phyloP scores from a whole-genome alignment of 108 stramenopile genomes.

The Nannochloropsis granulata region DNA sequence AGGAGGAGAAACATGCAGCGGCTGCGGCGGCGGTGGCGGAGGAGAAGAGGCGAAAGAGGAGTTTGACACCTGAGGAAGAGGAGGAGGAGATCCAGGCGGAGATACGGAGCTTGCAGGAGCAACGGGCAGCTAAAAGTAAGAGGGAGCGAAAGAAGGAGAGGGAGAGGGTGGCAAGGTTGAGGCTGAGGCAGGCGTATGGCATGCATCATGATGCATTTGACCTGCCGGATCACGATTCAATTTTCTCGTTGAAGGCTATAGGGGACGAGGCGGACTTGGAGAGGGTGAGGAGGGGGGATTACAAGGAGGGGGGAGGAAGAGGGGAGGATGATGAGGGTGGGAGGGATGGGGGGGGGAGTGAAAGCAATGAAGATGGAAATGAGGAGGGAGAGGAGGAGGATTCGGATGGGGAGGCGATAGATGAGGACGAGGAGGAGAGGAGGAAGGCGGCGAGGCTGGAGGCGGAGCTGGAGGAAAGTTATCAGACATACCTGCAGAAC shows the following conservation, averaged over 20 bases:
- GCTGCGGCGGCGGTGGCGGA: not conserved
- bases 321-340: not conserved
- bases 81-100: slow-evolving; percentile 57
- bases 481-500: slow-evolving; percentile 55
- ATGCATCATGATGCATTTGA: slow-evolving; percentile 30
- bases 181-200: slow-evolving; percentile 49
- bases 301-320: not conserved
- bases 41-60: not conserved
- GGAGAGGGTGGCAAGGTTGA: slow-evolving; percentile 55
- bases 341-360: not conserved
- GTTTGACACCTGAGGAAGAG: slow-evolving; percentile 19
- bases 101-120: slow-evolving; percentile 58
- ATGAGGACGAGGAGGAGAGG: slow-evolving; percentile 14
- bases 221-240: slow-evolving; percentile 21
- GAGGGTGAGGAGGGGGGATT: slow-evolving; percentile 3
- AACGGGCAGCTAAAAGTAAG: slow-evolving; percentile 57
- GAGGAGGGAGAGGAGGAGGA: slow-evolving; percentile 10
- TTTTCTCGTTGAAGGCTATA: slow-evolving; percentile 16
- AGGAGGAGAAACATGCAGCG: not conserved
- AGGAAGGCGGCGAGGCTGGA: slow-evolving; percentile 38
- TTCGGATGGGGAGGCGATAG: slow-evolving; percentile 14
- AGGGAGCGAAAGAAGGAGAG: slow-evolving; percentile 74
- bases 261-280: slow-evolving; percentile 8
- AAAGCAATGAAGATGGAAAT: slow-evolving; percentile 1
- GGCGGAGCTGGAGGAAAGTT: slow-evolving; percentile 62